Conservation (phyloP, 2,329 filamentous ascomycete genomes). For the Diaporthe vexans region DNA sequence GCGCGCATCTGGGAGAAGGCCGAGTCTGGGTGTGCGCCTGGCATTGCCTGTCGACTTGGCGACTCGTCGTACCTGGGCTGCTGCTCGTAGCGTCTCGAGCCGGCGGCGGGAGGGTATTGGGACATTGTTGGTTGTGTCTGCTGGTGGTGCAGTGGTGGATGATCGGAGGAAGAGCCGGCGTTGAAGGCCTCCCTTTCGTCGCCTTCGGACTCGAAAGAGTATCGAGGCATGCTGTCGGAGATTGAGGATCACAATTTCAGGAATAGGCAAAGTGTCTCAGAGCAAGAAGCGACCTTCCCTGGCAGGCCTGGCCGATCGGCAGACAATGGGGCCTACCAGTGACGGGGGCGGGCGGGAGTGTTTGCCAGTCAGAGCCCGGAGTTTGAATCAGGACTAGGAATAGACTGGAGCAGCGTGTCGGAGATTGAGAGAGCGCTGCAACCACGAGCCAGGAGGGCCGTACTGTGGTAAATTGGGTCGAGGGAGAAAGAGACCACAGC, state of each 20-base stretch:
- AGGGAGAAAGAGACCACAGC: constrained; percentile 1
- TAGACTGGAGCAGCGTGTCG: constrained; percentile 32
- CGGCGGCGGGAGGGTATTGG: constrained; percentile 21
- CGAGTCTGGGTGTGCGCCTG: constrained; percentile 55
- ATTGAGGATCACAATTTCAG: constrained; percentile 27
- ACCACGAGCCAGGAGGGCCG: constrained; percentile 26
- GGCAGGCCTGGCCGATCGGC: not conserved
- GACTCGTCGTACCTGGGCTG: constrained; percentile 27
- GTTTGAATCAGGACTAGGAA: constrained; percentile 33
- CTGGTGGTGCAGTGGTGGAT: constrained; percentile 17
- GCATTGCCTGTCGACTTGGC: constrained; percentile 41
- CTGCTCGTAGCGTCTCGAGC: constrained; percentile 34
- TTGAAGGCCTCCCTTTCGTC: constrained; percentile 44
- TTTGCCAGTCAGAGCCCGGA: constrained; percentile 15
- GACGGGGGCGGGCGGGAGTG: constrained; percentile 5
- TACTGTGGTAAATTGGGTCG: constrained; percentile 8
- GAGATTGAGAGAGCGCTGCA: constrained; percentile 31
- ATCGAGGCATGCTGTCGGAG: constrained; percentile 43
- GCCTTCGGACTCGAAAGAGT: constrained; percentile 44
- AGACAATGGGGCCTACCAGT: constrained; percentile 2
- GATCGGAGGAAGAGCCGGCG: constrained; percentile 9
- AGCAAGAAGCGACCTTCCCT: constrained; percentile 12
- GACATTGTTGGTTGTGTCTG: constrained; percentile 33
- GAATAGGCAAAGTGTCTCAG: constrained; percentile 21
- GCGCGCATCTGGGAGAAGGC: constrained; percentile 52